phyloP scores from a whole-genome alignment of 495 filamentous ascomycete genomes.

The Neurospora discreta region DNA sequence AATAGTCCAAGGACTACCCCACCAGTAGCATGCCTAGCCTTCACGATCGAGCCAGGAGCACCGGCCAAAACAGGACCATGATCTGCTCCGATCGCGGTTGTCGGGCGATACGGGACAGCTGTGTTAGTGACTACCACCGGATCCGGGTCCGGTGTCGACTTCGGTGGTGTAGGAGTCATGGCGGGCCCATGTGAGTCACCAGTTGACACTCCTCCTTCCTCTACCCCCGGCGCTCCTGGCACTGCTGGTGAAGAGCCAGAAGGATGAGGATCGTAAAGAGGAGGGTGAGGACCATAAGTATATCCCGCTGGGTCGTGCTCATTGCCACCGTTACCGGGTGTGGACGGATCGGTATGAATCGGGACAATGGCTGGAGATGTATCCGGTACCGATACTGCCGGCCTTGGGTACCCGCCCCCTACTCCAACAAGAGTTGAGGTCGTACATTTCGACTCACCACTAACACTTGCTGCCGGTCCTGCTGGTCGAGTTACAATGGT shows the following conservation, averaged over 20 bases:
- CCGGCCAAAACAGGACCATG: background rate
- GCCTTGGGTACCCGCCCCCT: background rate
- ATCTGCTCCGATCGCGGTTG: background rate
- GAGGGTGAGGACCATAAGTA: background rate
- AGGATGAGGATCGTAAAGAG: background rate
- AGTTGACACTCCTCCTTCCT: background rate
- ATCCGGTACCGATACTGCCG: background rate
- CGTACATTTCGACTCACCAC: background rate
- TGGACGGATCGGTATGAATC: background rate
- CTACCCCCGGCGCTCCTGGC: background rate
- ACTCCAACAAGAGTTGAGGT: background rate
- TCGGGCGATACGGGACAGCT: background rate
- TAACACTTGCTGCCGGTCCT: background rate
- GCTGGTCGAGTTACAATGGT: background rate
- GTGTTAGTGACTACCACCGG: background rate
- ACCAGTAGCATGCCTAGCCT: background rate
- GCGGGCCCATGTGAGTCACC: background rate
- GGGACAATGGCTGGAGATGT: background rate
- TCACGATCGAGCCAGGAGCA: background rate
- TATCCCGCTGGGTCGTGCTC: background rate
- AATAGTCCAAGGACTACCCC: background rate
- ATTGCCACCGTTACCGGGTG: background rate
- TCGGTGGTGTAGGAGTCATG: background rate
- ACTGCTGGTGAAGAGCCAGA: background rate
- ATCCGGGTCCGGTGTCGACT: background rate